Conservation (phyloP, 768 basidiomycete genomes). For the Termitomyces sp. region DNA sequence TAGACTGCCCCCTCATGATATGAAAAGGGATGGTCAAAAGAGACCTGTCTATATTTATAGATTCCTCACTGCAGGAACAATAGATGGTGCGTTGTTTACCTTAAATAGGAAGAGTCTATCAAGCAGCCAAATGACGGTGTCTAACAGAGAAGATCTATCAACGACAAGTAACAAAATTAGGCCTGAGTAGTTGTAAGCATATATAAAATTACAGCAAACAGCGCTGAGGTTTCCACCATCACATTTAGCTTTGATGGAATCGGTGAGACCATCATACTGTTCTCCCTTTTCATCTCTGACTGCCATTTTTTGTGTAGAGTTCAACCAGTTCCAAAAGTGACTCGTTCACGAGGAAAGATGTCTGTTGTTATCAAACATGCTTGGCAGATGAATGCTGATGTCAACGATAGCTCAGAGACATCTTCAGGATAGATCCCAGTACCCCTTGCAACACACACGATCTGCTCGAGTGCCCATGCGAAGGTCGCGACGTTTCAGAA, state of each 20-base stretch:
- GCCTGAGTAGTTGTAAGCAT: constrained; percentile 75
- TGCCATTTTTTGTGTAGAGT: constrained; percentile 20
- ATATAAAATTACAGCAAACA: not conserved
- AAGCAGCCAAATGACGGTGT: not conserved
- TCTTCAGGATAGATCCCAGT: constrained; percentile 80
- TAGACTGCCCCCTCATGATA: constrained; percentile 8
- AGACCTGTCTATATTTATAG: constrained; percentile 87
- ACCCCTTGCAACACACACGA: constrained; percentile 93
- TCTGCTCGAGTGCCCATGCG: constrained; percentile 76
- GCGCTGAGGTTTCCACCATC: not conserved
- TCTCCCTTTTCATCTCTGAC: not conserved
- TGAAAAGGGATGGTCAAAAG: constrained; percentile 85
- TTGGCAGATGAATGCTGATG: not conserved
- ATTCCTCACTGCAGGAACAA: constrained; percentile 80
- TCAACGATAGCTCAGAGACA: constrained; percentile 69
- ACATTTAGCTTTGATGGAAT: constrained; percentile 63
- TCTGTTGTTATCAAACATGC: constrained; percentile 29
- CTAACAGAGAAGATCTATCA: constrained; percentile 83
- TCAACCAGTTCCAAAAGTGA: constrained; percentile 59
- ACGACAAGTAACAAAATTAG: constrained; percentile 91
- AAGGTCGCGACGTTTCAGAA: constrained; percentile 20
- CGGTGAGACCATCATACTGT: constrained; percentile 32
- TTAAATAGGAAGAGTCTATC: not conserved
- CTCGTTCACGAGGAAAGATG: constrained; percentile 84
- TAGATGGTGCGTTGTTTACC: constrained; percentile 59